Conservation (phyloP, 192 early-diverging fungal species). For the Coemansia sp. region DNA sequence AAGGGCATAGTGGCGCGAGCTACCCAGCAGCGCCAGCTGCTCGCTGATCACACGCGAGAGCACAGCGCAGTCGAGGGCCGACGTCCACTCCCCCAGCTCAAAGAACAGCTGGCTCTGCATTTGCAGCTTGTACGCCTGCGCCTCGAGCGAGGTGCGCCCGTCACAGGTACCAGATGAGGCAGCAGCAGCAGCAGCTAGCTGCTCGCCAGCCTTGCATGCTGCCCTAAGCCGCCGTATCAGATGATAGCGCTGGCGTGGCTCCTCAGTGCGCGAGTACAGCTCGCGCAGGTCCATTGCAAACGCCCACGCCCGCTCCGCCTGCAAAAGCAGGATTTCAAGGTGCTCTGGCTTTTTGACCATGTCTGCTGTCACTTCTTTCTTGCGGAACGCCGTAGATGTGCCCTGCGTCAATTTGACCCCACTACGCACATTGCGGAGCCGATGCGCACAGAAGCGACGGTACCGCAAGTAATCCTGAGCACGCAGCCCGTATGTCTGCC, state of each 20-base stretch:
- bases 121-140: slow-evolving; percentile 45
- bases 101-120: slow-evolving; percentile 40
- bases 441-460: slow-evolving; percentile 46
- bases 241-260: slow-evolving; percentile 53
- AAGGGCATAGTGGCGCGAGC: slow-evolving; percentile 38
- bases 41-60: slow-evolving; percentile 27
- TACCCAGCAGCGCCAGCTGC: slow-evolving; percentile 28
- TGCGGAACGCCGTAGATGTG: slow-evolving; percentile 20
- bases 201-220: slow-evolving; percentile 29
- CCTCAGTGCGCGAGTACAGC: slow-evolving; percentile 48
- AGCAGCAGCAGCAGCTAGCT: slow-evolving; percentile 23
- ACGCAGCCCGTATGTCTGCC: slow-evolving; percentile 43
- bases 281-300: slow-evolving; percentile 55
- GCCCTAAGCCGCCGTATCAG: slow-evolving; percentile 43
- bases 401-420: slow-evolving; percentile 36
- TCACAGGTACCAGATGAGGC: slow-evolving; percentile 13
- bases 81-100: slow-evolving; percentile 45
- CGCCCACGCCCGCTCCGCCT: slow-evolving; percentile 54
- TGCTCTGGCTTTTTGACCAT: slow-evolving; percentile 27
- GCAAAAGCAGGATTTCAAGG: slow-evolving; percentile 41
- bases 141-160: slow-evolving; percentile 29
- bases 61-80: slow-evolving; percentile 44
- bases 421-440: slow-evolving; percentile 49
- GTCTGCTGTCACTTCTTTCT: slow-evolving; percentile 30
- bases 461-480: slow-evolving; percentile 50